These are phyloP conservation scores for Echria macrotheca DNA, from an alignment of 495 filamentous ascomycete species.

Conservation along the genomic window DNA sequence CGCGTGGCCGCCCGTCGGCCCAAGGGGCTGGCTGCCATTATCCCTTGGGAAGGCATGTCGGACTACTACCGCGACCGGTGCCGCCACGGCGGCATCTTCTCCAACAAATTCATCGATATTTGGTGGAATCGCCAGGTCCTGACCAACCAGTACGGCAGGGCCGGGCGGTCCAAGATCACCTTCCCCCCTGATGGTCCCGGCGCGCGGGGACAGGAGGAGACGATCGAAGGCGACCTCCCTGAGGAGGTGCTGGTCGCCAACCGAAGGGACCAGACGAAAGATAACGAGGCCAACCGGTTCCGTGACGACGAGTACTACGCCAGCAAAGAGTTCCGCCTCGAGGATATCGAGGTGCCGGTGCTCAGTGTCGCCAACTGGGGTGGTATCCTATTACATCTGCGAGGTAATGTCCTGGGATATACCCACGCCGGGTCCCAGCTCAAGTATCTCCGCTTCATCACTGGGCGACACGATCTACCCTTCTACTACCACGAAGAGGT, in stretches of 20 bases:
- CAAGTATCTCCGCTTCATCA: constrained; percentile 64
- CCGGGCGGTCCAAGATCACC: constrained; percentile 20
- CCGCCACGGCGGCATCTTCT: constrained; percentile 61
- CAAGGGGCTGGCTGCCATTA: constrained; percentile 53
- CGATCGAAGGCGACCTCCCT: constrained; percentile 50
- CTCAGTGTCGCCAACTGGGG: constrained; percentile 63
- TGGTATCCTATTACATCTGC: constrained; percentile 56
- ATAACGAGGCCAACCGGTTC: constrained; percentile 50
- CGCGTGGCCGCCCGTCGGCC: constrained; percentile 56
- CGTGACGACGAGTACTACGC: constrained; percentile 58
- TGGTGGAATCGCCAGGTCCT: constrained; percentile 64
- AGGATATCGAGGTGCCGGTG: constrained; percentile 58
- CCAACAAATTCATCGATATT: constrained; percentile 55
- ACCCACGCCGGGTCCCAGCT: constrained; percentile 52
- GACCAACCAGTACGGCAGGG: constrained; percentile 56
- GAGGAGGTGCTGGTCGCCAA: constrained; percentile 48
- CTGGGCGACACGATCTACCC: constrained; percentile 63
- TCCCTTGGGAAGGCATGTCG: constrained; percentile 67
- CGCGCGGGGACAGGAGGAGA: constrained; percentile 47
- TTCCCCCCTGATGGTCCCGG: constrained; percentile 34
- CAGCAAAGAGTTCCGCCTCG: constrained; percentile 53
- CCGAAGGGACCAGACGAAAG: constrained; percentile 54
- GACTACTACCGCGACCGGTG: constrained; percentile 61
- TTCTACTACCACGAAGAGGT: constrained; percentile 65
- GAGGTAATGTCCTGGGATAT: constrained; percentile 62